Conservation (phyloP, 805 yeast species). For the Yamadazyma nakazawae region DNA sequence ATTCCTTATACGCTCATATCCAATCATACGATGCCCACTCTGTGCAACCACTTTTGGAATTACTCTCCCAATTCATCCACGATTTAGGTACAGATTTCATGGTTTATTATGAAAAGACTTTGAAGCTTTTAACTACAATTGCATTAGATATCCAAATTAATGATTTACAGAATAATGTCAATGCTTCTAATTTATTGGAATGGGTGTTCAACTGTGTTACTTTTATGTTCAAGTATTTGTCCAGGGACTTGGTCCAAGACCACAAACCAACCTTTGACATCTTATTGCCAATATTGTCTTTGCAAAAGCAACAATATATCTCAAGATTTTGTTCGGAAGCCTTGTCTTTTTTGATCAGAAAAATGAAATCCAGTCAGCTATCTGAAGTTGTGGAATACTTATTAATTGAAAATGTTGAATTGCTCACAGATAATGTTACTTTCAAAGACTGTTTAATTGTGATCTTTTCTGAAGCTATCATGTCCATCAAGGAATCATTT, state of each 20-base stretch:
- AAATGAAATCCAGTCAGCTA: constrained; percentile 51
- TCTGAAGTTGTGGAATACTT: constrained; percentile 42
- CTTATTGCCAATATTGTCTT: constrained; percentile 60
- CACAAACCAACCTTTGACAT: constrained; percentile 65
- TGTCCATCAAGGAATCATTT: constrained; percentile 64
- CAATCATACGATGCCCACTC: constrained; percentile 62
- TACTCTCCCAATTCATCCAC: constrained; percentile 78
- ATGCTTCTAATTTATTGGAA: constrained; percentile 66
- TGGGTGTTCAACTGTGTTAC: constrained; percentile 84
- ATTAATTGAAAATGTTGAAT: constrained; percentile 30
- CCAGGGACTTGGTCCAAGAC: constrained; percentile 57
- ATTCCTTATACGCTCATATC: constrained; percentile 46
- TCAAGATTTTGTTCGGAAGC: constrained; percentile 89
- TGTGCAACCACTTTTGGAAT: constrained; percentile 76
- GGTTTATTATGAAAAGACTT: constrained; percentile 56
- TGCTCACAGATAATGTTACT: constrained; percentile 36
- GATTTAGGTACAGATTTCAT: constrained; percentile 91
- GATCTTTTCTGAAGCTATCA: constrained; percentile 70
- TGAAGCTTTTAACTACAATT: constrained; percentile 49
- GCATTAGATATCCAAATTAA: constrained; percentile 36
- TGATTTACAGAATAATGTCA: constrained; percentile 50
- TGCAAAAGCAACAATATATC: constrained; percentile 57
- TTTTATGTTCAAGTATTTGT: constrained; percentile 82
- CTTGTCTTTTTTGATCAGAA: constrained; percentile 75
- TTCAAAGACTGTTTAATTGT: constrained; percentile 58